These are phyloP conservation scores for Ascomycota sp. DNA, from an alignment of 2,329 filamentous ascomycete species.

Conservation along the genomic window DNA sequence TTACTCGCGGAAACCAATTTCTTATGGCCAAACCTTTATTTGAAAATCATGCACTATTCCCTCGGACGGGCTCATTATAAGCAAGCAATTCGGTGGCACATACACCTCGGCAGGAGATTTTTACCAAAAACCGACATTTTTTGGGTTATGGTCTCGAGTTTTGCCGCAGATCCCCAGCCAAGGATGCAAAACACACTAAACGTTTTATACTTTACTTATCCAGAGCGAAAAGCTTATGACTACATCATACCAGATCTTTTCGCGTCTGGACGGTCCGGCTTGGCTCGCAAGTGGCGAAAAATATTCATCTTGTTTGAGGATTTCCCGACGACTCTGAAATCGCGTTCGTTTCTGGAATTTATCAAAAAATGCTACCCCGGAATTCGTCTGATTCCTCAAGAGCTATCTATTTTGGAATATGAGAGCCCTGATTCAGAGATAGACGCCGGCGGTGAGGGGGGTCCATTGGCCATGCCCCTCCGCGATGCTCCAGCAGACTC, in stretches of 20 bases:
- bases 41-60: slow-evolving; percentile 20
- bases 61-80: slow-evolving; percentile 17
- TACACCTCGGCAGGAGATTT: slow-evolving; percentile 20
- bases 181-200: slow-evolving; percentile 18
- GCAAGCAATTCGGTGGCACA: slow-evolving; percentile 24
- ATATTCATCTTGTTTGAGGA: slow-evolving; percentile 19
- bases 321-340: slow-evolving; percentile 16
- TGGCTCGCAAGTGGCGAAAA: slow-evolving; percentile 26
- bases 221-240: slow-evolving; percentile 25
- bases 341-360: slow-evolving; percentile 25
- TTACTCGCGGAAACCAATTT: slow-evolving; percentile 16
- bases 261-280: slow-evolving; percentile 18
- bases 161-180: slow-evolving; percentile 15
- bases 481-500: slow-evolving; percentile 3
- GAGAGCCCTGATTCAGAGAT: background rate
- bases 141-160: slow-evolving; percentile 19
- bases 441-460: background rate
- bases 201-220: slow-evolving; percentile 21
- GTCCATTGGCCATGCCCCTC: background rate
- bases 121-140: slow-evolving; percentile 19
- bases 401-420: slow-evolving; percentile 9
- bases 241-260: slow-evolving; percentile 28
- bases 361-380: slow-evolving; percentile 22
- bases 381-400: slow-evolving; percentile 14
- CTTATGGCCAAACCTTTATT: slow-evolving; percentile 28